Evolutionary conservation across 2,329 filamentous ascomycete genomes (phyloP).

Genomic region (Pochonia chlamydosporia): DNA sequence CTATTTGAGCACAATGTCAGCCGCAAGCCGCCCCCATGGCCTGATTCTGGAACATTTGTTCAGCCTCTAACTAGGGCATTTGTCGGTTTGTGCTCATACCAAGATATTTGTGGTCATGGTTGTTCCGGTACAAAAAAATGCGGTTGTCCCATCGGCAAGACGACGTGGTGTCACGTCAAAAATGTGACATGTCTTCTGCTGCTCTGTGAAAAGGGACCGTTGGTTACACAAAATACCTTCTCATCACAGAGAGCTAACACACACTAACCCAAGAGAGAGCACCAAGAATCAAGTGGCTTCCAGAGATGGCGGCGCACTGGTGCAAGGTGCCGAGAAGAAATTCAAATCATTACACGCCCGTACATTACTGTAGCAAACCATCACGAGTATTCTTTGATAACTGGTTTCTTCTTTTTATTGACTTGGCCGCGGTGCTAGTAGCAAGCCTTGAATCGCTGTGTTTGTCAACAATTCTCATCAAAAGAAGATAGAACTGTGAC

Average conservation of each 20-base stretch:
- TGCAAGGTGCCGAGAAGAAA: too few relatives aligned
- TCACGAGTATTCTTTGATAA: too few relatives aligned
- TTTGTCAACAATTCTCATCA: too few relatives aligned
- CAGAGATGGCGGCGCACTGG: too few relatives aligned
- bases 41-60: conserved; percentile 20
- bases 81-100: background rate
- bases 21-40: conserved; percentile 1
- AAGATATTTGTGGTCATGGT: background rate
- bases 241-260: background rate
- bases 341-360: too few relatives aligned
- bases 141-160: conserved; percentile 30
- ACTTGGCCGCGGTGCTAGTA: too few relatives aligned
- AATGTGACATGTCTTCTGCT: background rate
- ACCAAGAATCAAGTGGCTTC: too few relatives aligned
- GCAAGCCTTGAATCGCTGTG: too few relatives aligned
- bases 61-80: background rate
- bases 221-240: background rate
- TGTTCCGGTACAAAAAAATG: too few relatives aligned
- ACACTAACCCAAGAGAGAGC: background rate
- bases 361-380: too few relatives aligned
- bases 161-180: conserved; percentile 16
- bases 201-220: background rate
- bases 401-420: too few relatives aligned
- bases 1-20: background rate
- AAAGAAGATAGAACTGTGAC: too few relatives aligned